Conservation (phyloP, 2,329 filamentous ascomycete species). For the Mycosphaerella sp. region DNA sequence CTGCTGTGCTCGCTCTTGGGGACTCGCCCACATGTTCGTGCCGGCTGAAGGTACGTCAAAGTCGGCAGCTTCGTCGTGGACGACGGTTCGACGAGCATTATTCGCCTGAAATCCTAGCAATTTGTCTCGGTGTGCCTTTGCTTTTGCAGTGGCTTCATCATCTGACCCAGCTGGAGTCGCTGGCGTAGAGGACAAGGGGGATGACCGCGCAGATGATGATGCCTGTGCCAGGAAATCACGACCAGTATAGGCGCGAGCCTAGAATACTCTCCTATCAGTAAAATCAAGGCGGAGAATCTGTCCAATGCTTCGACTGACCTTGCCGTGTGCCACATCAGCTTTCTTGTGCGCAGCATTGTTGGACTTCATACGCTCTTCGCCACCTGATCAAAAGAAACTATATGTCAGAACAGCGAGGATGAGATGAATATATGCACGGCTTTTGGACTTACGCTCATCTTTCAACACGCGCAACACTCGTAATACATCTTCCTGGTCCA, state of each 20-base stretch:
- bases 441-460: constrained; percentile 55
- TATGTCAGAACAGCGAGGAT: background rate
- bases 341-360: constrained; percentile 66
- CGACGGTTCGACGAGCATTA: constrained; percentile 74
- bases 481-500: constrained; percentile 68
- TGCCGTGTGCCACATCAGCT: constrained; percentile 53
- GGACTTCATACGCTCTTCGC: constrained; percentile 74
- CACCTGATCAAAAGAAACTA: constrained; percentile 32
- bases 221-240: constrained; percentile 33
- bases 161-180: constrained; percentile 29
- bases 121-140: constrained; percentile 72
- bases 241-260: constrained; percentile 32
- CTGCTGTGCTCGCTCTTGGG: constrained; percentile 73
- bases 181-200: constrained; percentile 32
- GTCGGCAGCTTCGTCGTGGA: constrained; percentile 78
- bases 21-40: constrained; percentile 74
- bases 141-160: constrained; percentile 57
- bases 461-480: constrained; percentile 77
- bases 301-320: constrained; percentile 11
- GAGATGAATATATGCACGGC: background rate
- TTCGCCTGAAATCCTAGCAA: constrained; percentile 77
- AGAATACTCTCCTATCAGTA: background rate
- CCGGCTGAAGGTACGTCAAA: constrained; percentile 57
- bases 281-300: constrained; percentile 5
- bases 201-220: constrained; percentile 31